A percentile compares a stretch with the other conserved stretches of the same genome.
phyloP scores from a whole-genome alignment of 1,139 yeast genomes.

The Lodderomyces oxycetoniae region DNA sequence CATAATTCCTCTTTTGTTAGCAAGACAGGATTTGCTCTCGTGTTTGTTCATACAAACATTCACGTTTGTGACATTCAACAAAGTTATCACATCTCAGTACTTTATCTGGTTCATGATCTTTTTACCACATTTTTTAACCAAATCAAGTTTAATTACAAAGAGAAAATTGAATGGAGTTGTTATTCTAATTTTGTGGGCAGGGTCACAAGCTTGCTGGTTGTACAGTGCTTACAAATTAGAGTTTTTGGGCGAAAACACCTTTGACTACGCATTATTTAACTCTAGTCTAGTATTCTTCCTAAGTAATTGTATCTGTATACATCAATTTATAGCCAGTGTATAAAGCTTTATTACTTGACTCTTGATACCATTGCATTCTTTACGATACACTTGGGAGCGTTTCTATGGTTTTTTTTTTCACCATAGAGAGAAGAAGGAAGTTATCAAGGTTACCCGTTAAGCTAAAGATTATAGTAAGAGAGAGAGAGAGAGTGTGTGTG shows the following conservation, averaged over 20 bases:
- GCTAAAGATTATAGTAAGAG: conserved; percentile 1
- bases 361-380: too few species aligned
- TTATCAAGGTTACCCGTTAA: too few species aligned
- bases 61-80: conserved; percentile 84
- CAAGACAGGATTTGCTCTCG: conserved; percentile 50
- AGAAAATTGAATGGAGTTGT: conserved; percentile 30
- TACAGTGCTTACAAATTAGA: conserved; percentile 74
- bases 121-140: conserved; percentile 63
- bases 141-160: conserved; percentile 31
- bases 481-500: background rate
- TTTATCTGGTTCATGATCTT: conserved; percentile 90
- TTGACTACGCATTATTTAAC: conserved; percentile 56
- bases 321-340: conserved; percentile 49
- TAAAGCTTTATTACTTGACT: too few species aligned
- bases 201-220: conserved; percentile 75
- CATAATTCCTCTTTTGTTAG: conserved; percentile 56
- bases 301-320: conserved; percentile 61
- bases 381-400: too few species aligned
- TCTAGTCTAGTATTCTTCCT: conserved; percentile 65
- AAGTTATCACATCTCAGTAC: conserved; percentile 91
- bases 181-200: conserved; percentile 56
- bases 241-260: conserved; percentile 67
- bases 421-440: too few species aligned
- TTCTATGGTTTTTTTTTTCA: conserved; percentile 3
- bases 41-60: conserved; percentile 85